phyloP scores from a whole-genome alignment of 768 basidiomycete genomes.

The Naganishia vaughanmartiniae region DNA sequence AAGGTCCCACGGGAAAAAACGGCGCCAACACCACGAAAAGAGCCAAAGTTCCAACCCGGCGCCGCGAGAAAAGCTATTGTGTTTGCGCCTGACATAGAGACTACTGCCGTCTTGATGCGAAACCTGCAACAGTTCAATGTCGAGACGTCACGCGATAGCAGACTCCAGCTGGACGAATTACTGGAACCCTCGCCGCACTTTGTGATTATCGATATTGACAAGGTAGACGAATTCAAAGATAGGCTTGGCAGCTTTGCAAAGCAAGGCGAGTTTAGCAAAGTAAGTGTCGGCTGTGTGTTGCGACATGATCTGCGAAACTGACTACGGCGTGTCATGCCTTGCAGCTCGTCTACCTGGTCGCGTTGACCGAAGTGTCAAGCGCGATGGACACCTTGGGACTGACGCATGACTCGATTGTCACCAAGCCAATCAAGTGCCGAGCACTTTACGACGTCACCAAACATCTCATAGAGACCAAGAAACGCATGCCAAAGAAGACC shows the following conservation, averaged over 20 bases:
- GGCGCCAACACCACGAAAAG: background rate
- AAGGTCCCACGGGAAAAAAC: constrained; percentile 5
- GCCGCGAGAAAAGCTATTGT: constrained; percentile 4
- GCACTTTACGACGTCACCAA: constrained; percentile 34
- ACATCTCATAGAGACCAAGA: constrained; percentile 14
- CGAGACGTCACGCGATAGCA: background rate
- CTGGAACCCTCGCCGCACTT: constrained; percentile 5
- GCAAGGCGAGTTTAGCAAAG: constrained; percentile 38
- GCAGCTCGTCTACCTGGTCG: constrained; percentile 42
- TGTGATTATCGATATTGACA: background rate
- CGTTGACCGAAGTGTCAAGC: constrained; percentile 35
- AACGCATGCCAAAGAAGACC: background rate
- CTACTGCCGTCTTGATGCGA: background rate
- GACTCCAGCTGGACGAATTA: constrained; percentile 1
- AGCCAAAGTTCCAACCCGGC: background rate
- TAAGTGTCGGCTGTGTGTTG: constrained; percentile 12
- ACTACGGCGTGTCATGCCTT: background rate
- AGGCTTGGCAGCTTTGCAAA: constrained; percentile 11
- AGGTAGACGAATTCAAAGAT: background rate
- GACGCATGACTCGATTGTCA: constrained; percentile 39
- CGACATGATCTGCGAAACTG: background rate
- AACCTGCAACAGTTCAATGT: constrained; percentile 22
- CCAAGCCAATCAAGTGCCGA: constrained; percentile 43
- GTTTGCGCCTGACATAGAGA: background rate
- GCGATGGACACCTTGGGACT: constrained; percentile 35